A percentile compares a stretch with the other conserved stretches of the same genome.
These are phyloP conservation scores for Penicillium sp. DNA, from an alignment of 2,329 filamentous ascomycete species.

Conservation along the genomic window DNA sequence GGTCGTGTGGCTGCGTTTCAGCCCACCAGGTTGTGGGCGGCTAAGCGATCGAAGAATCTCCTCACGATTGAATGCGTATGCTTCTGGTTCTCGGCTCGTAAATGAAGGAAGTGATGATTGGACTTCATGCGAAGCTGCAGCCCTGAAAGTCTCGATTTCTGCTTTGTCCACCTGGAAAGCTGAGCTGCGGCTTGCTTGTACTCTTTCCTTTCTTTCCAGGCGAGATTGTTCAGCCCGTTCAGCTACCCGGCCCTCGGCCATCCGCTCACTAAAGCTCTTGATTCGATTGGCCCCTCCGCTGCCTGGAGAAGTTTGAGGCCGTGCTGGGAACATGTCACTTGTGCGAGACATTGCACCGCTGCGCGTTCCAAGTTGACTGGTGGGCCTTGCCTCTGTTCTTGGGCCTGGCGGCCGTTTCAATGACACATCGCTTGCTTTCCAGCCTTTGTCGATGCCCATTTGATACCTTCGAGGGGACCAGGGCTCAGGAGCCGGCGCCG, in stretches of 20 bases:
- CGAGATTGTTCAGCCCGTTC: constrained; percentile 43
- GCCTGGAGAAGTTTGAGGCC: constrained; percentile 27
- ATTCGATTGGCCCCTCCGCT: constrained; percentile 29
- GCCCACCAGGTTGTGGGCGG: constrained; percentile 25
- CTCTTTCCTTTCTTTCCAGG: constrained; percentile 38
- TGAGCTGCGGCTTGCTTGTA: constrained; percentile 42
- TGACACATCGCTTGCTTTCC: constrained; percentile 78
- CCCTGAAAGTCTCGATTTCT: constrained; percentile 46
- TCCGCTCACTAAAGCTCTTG: constrained; percentile 79
- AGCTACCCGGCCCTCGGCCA: constrained; percentile 65
- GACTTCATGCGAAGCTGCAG: constrained; percentile 36
- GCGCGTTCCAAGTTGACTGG: constrained; percentile 30
- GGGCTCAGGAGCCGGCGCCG: constrained; percentile 51
- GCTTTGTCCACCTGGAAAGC: constrained; percentile 45
- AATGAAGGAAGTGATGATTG: constrained; percentile 45
- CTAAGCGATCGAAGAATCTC: constrained; percentile 53
- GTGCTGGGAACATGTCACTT: constrained; percentile 21
- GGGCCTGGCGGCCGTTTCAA: constrained; percentile 65
- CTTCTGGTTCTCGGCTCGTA: constrained; percentile 49
- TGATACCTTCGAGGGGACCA: constrained; percentile 77
- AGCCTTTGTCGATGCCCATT: constrained; percentile 86
- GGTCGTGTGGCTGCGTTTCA: constrained; percentile 39
- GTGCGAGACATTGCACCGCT: constrained; percentile 27
- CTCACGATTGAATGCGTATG: constrained; percentile 62
- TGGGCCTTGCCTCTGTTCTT: constrained; percentile 29